These are phyloP conservation scores for Arctostaphylos glauca DNA, from an alignment of 148 eudicot genomes.

Conservation along the genomic window DNA sequence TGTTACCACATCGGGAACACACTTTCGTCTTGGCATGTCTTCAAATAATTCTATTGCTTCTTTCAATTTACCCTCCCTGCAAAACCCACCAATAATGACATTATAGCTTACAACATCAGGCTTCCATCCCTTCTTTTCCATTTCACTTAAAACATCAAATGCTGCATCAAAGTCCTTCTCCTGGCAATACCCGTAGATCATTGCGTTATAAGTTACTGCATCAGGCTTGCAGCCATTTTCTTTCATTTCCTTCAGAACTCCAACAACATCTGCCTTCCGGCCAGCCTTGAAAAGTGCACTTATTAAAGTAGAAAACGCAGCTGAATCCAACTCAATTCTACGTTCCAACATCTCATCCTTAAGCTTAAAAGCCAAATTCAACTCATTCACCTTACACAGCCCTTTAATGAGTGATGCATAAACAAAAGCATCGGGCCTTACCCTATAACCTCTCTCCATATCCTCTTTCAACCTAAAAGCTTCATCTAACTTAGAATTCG, in stretches of 20 bases:
- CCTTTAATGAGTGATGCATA: conserved; percentile 66
- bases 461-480: conserved; percentile 53
- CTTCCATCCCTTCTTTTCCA: conserved; percentile 43
- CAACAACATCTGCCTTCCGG: conserved; percentile 42
- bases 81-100: conserved; percentile 42
- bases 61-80: conserved; percentile 39
- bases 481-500: conserved; percentile 32
- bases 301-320: conserved; percentile 54
- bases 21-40: conserved; percentile 65
- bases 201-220: conserved; percentile 56
- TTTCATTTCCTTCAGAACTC: conserved; percentile 58
- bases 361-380: conserved; percentile 43
- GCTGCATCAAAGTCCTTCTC: conserved; percentile 56
- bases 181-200: conserved; percentile 54
- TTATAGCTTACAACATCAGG: conserved; percentile 66
- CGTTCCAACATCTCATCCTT: conserved; percentile 60
- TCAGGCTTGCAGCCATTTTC: conserved; percentile 42
- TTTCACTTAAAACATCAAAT: conserved; percentile 40
- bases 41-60: conserved; percentile 58
- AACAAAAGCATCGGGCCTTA: conserved; percentile 43
- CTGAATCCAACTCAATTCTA: conserved; percentile 31
- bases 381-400: conserved; percentile 44
- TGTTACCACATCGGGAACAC: conserved; percentile 65
- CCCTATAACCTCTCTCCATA: conserved; percentile 43
- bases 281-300: conserved; percentile 61